phyloP scores from a whole-genome alignment of 768 basidiomycete genomes.

The Xanthoconium stramineum region DNA sequence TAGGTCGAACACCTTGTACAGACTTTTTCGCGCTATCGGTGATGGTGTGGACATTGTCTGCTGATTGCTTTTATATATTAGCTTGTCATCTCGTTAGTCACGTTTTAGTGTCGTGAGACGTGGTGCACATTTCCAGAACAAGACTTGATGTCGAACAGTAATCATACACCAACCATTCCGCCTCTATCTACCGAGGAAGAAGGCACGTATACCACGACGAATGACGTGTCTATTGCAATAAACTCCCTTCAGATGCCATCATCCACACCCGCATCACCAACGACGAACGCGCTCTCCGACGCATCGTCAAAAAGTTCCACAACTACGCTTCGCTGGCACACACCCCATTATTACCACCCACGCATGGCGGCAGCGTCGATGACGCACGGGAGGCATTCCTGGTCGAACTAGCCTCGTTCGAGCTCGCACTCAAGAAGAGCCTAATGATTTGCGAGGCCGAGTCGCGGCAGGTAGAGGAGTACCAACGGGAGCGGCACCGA shows the following conservation, averaged over 20 bases:
- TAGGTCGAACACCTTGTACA: conserved; percentile 21
- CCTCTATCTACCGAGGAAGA: conserved; percentile 61
- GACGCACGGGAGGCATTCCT: conserved; percentile 80
- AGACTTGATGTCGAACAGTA: conserved; percentile 7
- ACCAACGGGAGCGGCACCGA: conserved; percentile 64
- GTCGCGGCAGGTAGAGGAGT: conserved; percentile 80
- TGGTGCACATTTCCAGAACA: background rate
- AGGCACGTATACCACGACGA: conserved; percentile 35
- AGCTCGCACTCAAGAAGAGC: conserved; percentile 72
- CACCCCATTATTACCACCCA: conserved; percentile 38
- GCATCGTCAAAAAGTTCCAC: conserved; percentile 81
- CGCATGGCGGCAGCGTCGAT: conserved; percentile 40
- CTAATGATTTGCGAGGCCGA: conserved; percentile 85
- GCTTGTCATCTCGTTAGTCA: background rate
- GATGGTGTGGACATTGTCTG: too few species aligned
- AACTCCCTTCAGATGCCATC: conserved; percentile 56
- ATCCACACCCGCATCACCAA: conserved; percentile 79
- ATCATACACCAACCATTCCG: conserved; percentile 30
- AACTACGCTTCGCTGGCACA: conserved; percentile 60
- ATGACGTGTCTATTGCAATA: conserved; percentile 13
- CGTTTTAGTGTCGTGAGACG: background rate
- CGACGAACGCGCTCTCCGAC: conserved; percentile 74
- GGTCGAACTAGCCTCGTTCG: conserved; percentile 74
- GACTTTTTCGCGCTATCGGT: too few species aligned
- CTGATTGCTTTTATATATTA: too few species aligned